phyloP scores from a whole-genome alignment of 495 filamentous ascomycete genomes.

The Cladorrhinum samala region DNA sequence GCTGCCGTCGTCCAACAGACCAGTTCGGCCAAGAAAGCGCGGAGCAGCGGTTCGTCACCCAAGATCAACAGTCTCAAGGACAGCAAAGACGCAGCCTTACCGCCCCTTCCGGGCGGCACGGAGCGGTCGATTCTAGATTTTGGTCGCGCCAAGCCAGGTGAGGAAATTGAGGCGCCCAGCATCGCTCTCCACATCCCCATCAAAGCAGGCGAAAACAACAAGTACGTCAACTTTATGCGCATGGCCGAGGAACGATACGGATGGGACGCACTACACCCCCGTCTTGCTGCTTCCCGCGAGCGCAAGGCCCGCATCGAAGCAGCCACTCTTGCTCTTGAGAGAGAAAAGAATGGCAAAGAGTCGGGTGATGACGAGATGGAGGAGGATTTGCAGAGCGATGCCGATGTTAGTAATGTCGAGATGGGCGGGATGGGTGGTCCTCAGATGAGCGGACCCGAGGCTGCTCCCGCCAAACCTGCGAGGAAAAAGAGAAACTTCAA shows the following conservation, averaged over 20 bases:
- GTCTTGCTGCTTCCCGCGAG: conserved; percentile 74
- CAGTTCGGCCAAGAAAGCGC: conserved; percentile 35
- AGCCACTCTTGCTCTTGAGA: conserved; percentile 73
- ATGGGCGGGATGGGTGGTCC: conserved; percentile 34
- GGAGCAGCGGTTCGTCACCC: conserved; percentile 37
- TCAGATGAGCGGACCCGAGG: conserved; percentile 43
- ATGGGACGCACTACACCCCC: conserved; percentile 86
- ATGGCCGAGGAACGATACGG: conserved; percentile 91
- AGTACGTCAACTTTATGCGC: conserved; percentile 91
- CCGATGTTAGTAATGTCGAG: conserved; percentile 69
- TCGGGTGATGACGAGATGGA: conserved; percentile 74
- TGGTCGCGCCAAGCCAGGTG: conserved; percentile 41
- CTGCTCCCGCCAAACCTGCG: conserved; percentile 54
- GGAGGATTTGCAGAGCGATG: conserved; percentile 55
- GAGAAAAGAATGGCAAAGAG: conserved; percentile 64
- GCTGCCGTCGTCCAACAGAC: conserved; percentile 26
- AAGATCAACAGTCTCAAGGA: conserved; percentile 36
- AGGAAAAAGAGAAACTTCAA: conserved; percentile 74
- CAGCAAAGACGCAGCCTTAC: conserved; percentile 34
- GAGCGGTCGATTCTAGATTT: conserved; percentile 48
- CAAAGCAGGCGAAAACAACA: conserved; percentile 64
- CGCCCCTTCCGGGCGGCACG: conserved; percentile 29
- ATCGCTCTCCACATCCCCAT: conserved; percentile 81
- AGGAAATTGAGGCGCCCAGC: conserved; percentile 57
- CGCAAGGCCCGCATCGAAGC: conserved; percentile 77